Base-by-base conservation (phyloP, 208 protist genomes). In the Angomonas deanei region DNA sequence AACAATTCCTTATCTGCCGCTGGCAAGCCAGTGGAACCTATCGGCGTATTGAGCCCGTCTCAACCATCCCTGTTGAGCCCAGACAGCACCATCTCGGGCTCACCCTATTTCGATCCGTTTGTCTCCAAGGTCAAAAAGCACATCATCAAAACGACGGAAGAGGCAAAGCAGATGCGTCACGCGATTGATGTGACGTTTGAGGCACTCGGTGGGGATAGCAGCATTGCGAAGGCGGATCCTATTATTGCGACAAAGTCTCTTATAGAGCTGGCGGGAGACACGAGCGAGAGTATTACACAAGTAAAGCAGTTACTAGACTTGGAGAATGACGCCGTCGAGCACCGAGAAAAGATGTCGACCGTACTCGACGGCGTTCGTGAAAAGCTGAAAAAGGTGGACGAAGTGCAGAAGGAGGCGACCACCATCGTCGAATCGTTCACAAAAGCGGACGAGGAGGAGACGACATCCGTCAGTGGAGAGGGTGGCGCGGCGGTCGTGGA, bases 401-500 rank as follows among this genome's bases (percentile, higher is more conserved):
- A 55, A 23, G 10, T 68, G 27, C 42, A 60, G 48, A 74, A 57
- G 8, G 68, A 58, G 2, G 61, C 50, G 5, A 56, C 50, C 4
- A 28, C 50, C 50, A 56, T 56, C 13, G 50, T 56, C 15, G 50
- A 56, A 28, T 32, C 50, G 23, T 56, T 56, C 13, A 56, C 50
- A 27, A 56, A 56, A 24, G 23, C 28, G 23, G 56, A 59, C n/a
- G 56, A 50, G 36, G 47, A 36, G 10, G 49, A 34, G 1, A 53
- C 61, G 6, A 24, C 61, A 26, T 57, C 67, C 8, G 68, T 65
- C 32, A 49, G 13, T 15, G 19, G 5, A 15, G 13, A 5, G 28
- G 66, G 64, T 2, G 39, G 36, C 28, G 2, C 0, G 23, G n/a
- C 32, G 50, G 2, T 31, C 23, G 11, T 36, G 50, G 34, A 31